phyloP scores from a whole-genome alignment of 2,329 filamentous ascomycete species.

The Gliomastix tumulicola region DNA sequence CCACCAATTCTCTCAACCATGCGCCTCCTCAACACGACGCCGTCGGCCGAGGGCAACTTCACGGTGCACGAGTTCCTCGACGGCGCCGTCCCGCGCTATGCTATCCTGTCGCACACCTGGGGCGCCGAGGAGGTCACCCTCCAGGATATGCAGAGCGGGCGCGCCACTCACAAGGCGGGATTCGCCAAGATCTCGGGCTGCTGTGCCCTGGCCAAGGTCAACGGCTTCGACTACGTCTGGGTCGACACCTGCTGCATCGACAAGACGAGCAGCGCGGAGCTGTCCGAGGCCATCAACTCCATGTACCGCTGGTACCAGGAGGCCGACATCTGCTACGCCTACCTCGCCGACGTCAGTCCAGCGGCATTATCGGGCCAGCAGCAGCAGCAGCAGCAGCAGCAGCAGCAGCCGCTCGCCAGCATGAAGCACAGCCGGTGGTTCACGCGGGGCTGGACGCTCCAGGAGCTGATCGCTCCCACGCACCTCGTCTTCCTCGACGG shows the following conservation, averaged over 20 bases:
- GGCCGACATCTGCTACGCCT: conserved; percentile 13
- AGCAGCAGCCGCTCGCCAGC: conserved; percentile 1
- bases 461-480: conserved; percentile 42
- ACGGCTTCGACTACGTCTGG: conserved; percentile 13
- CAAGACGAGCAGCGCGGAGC: conserved; percentile 12
- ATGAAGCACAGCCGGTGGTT: conserved; percentile 12
- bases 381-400: background rate
- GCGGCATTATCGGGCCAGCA: no score
- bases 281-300: conserved; percentile 16
- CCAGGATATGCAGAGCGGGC: conserved; percentile 7
- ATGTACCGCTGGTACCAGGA: conserved; percentile 14
- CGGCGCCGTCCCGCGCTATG: conserved; percentile 7
- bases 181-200: conserved; percentile 9
- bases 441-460: conserved; percentile 39
- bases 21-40: background rate
- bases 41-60: conserved; percentile 1
- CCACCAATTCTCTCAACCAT: no score
- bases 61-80: conserved; percentile 8
- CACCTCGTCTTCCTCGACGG: conserved; percentile 12
- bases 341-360: conserved; percentile 12
- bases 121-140: conserved; percentile 10
- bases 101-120: conserved; percentile 16
- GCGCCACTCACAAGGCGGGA: conserved; percentile 6
- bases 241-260: conserved; percentile 16
- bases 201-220: conserved; percentile 6